Evolutionary conservation across 1,284 basidiomycete species (phyloP).

Genomic region (Earliella scabrosa): DNA sequence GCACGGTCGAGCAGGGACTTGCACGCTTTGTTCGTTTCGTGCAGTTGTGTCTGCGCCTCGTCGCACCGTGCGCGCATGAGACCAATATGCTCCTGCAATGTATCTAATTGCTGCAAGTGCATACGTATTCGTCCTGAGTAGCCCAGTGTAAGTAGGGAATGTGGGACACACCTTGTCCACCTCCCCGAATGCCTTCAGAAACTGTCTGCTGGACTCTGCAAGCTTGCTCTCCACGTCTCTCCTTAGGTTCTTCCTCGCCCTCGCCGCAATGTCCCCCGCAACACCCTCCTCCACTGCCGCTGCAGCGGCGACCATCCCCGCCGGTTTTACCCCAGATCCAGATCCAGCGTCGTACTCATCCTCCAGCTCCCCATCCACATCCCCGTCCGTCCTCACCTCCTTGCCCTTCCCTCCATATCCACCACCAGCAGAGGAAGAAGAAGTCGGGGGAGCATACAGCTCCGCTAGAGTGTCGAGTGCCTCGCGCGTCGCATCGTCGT

Average conservation of each 20-base stretch:
- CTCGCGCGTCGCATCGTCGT: constrained; percentile 79
- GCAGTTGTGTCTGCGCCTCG: constrained; percentile 80
- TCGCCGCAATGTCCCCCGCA: constrained; percentile 59
- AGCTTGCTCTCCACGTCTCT: constrained; percentile 85
- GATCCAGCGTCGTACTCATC: constrained; percentile 8
- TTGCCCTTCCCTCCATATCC: constrained; percentile 32
- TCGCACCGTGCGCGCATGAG: constrained; percentile 85
- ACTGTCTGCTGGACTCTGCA: constrained; percentile 78
- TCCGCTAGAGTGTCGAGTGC: constrained; percentile 85
- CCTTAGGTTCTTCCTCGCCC: constrained; percentile 79
- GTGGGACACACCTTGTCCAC: constrained; percentile 78
- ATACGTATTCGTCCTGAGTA: too few species aligned
- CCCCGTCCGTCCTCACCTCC: constrained; percentile 32
- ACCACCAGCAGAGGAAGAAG: not conserved
- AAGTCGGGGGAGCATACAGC: constrained; percentile 54
- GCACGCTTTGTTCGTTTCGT: constrained; percentile 79
- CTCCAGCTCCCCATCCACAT: constrained; percentile 30
- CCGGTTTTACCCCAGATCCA: constrained; percentile 16
- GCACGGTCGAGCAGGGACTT: constrained; percentile 87
- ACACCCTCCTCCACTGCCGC: constrained; percentile 31
- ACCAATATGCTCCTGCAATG: constrained; percentile 74
- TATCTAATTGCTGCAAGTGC: constrained; percentile 71
- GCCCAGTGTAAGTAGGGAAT: too few species aligned
- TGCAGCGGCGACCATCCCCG: constrained; percentile 21
- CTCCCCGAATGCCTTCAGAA: constrained; percentile 82